A percentile compares a stretch with the other conserved stretches of the same genome.
phyloP scores from a whole-genome alignment of 2,329 filamentous ascomycete genomes.

The Xylaria sp. region DNA sequence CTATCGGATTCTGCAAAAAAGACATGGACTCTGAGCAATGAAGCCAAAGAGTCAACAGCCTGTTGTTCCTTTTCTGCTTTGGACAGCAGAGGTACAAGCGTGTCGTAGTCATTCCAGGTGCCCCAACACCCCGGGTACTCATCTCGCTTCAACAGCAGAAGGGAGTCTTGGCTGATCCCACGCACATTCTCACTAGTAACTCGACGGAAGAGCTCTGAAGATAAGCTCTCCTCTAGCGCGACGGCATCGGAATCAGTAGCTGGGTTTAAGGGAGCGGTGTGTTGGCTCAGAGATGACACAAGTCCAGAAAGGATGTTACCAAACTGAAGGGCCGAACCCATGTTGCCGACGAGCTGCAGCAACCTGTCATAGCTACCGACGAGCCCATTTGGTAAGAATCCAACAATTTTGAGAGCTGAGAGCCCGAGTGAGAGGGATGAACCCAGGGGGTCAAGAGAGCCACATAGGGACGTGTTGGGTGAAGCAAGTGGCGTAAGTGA shows the following conservation, averaged over 20 bases:
- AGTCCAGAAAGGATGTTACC: slow-evolving; percentile 23
- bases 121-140: slow-evolving; percentile 30
- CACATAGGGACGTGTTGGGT: slow-evolving; percentile 32
- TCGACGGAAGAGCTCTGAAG: slow-evolving; percentile 9
- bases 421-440: slow-evolving; percentile 29
- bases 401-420: slow-evolving; percentile 21
- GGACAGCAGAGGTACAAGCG: slow-evolving; percentile 30
- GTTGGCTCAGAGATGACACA: slow-evolving; percentile 4
- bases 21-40: slow-evolving; percentile 25
- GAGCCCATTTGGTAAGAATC: slow-evolving; percentile 26
- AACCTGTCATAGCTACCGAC: slow-evolving; percentile 25
- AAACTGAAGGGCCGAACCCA: slow-evolving; percentile 24
- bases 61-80: slow-evolving; percentile 18
- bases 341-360: slow-evolving; percentile 11
- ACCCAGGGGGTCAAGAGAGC: slow-evolving; percentile 33
- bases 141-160: slow-evolving; percentile 31
- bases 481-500: slow-evolving; percentile 33
- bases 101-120: slow-evolving; percentile 30
- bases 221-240: slow-evolving; percentile 24
- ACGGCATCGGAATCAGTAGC: slow-evolving; percentile 24
- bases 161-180: slow-evolving; percentile 30
- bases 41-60: background rate
- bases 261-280: slow-evolving; percentile 4
- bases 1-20: slow-evolving; percentile 33
- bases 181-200: slow-evolving; percentile 20